Percentiles rank a stretch among this genome's conserved stretches.
Conservation (phyloP, 352 stramenopile genomes). For the Phytophthora chlamydospora region DNA sequence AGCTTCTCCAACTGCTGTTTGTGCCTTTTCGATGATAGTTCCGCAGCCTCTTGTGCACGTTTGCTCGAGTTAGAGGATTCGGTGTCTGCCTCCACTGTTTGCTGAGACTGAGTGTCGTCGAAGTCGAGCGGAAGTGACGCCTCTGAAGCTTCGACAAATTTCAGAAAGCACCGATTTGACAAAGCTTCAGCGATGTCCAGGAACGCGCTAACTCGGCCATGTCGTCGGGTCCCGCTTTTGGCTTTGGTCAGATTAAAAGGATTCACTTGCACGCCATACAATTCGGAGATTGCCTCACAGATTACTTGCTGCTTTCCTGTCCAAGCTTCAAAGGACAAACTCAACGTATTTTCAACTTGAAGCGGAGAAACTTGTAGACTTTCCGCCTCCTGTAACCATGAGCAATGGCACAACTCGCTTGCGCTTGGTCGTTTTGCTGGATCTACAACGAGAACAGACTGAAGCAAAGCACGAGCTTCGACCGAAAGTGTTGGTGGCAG, state of each 20-base stretch:
- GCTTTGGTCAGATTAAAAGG: not conserved
- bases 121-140: not conserved
- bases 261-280: conserved; percentile 22
- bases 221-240: not conserved
- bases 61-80: not conserved
- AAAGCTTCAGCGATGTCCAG: conserved; percentile 13
- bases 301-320: conserved; percentile 7
- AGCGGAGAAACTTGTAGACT: not conserved
- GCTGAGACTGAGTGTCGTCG: not conserved
- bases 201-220: conserved; percentile 21
- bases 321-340: conserved; percentile 21
- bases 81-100: not conserved
- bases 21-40: conserved; percentile 23
- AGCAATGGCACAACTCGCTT: conserved; percentile 38
- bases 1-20: conserved; percentile 62
- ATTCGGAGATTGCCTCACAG: conserved; percentile 16
- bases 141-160: not conserved
- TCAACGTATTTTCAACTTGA: not conserved
- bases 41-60: not conserved
- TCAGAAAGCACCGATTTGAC: conserved; percentile 10
- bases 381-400: conserved; percentile 37
- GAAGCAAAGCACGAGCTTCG: conserved; percentile 52
- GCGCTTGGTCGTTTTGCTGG: conserved; percentile 47
- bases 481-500: conserved; percentile 40
- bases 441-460: conserved; percentile 48